These are phyloP conservation scores for Russula abietina DNA, from an alignment of 768 basidiomycete species.

Conservation along the genomic window DNA sequence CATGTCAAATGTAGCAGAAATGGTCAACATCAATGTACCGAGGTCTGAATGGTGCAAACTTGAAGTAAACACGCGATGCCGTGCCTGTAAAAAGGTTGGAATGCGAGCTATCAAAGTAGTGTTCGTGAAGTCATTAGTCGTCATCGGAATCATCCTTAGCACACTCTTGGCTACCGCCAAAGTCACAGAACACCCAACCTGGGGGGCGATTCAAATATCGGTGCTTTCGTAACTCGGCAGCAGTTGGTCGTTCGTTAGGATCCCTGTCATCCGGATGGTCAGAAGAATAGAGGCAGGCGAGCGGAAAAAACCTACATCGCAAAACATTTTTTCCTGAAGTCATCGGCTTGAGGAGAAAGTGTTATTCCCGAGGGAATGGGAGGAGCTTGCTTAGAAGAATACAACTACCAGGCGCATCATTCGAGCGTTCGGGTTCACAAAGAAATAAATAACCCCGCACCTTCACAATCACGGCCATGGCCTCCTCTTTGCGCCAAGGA, in stretches of 20 bases:
- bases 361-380: slow-evolving; percentile 82
- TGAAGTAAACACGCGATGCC: slow-evolving; percentile 5
- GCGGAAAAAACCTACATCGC: slow-evolving; percentile 55
- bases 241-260: slow-evolving; percentile 76
- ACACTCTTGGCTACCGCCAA: slow-evolving; percentile 35
- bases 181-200: slow-evolving; percentile 69
- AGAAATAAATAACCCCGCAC: slow-evolving; percentile 37
- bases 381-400: slow-evolving; percentile 76
- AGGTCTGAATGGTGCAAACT: slow-evolving; percentile 5
- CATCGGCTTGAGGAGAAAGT: slow-evolving; percentile 68
- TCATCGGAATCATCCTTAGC: slow-evolving; percentile 14
- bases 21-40: slow-evolving; percentile 17
- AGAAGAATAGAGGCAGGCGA: background rate
- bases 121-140: slow-evolving; percentile 23
- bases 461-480: slow-evolving; percentile 91
- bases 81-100: background rate
- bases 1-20: slow-evolving; percentile 25
- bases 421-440: slow-evolving; percentile 3
- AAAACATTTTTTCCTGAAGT: slow-evolving; percentile 87
- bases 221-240: slow-evolving; percentile 73
- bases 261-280: slow-evolving; percentile 42
- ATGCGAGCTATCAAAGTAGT: slow-evolving; percentile 17
- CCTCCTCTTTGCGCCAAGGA: slow-evolving; percentile 90
- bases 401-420: slow-evolving; percentile 47
- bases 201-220: slow-evolving; percentile 66